Evolutionary conservation across 305 asterid species (phyloP), one percentile per base, ranked within the genome.

Genomic region (Solanum hybrid): DNA sequence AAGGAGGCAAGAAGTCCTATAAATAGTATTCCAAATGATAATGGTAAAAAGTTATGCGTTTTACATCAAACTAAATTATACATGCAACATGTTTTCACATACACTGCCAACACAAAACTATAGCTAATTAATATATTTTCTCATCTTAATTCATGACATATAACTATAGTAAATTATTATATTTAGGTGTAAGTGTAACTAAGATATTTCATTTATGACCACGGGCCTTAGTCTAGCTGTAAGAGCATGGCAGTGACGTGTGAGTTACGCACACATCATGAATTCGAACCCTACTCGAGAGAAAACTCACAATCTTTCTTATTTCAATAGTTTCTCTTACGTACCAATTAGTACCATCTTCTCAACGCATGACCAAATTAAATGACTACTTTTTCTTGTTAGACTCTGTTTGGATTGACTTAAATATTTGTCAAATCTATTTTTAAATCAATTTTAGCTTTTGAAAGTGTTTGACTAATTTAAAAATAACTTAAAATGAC

Each of bases 381-480:
- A 66, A 66, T 22, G 1, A 64, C 1, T 6, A 13, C 6, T 13
- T 45, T 45, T 45, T 38, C 45, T 38, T 38, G 1, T 38, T 4
- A 45, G 60, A 14, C 0, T 45, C 0, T 0, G 3, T 14, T 0
- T 14, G 8, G 3, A 5, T 45, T 45, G 22, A 45, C 1, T 14
- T 45, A 45, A 5, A 15, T 0, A 0, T 14, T 45, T 0, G 1
- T 45, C 0, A 45, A 2, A 14, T 1, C 0, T 51, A 15, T 5
- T 51, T 51, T 0, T 5, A 51, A 51, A 1, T 51, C 0, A 51
- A 14, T 51, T 38, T 51, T 15, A 51, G 7, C 7, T 6, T 51
- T 51, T 14, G 0, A 51, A 15, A 51, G 64, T 2, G 22, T 51
- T 51, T 14, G 64, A 1, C 1, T 5, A 45, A 15, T 15, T 51